A percentile compares a stretch with the other conserved stretches of the same genome.
phyloP scores from a whole-genome alignment of 75 land plant genomes.

The Larix kaempferi region DNA sequence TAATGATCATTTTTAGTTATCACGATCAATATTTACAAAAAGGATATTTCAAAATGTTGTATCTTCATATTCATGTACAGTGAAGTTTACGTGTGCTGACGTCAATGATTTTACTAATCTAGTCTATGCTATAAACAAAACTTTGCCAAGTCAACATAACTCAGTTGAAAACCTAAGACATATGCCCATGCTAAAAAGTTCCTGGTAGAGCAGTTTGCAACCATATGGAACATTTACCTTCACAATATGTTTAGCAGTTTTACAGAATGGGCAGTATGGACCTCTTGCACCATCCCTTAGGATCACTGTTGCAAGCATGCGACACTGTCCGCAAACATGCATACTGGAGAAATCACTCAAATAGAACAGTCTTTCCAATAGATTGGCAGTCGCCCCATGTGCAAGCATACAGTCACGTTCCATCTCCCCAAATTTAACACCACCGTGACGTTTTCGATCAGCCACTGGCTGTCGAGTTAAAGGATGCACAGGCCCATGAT shows the following conservation, averaged over 20 bases:
- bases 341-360: constrained; percentile 70
- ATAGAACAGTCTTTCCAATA: constrained; percentile 76
- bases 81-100: too few relatives aligned
- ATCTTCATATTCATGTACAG: too few relatives aligned
- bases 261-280: constrained; percentile 63
- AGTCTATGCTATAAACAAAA: too few relatives aligned
- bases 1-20: too few relatives aligned
- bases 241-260: constrained; percentile 55
- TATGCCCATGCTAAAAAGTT: constrained; percentile 92
- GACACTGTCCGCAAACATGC: constrained; percentile 64
- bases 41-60: too few relatives aligned
- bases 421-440: constrained; percentile 92
- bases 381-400: constrained; percentile 81
- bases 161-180: constrained; percentile 60
- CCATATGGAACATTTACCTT: constrained; percentile 75
- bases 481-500: constrained; percentile 79
- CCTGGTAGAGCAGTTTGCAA: constrained; percentile 82
- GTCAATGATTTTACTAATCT: too few relatives aligned
- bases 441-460: constrained; percentile 74
- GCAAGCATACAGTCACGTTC: constrained; percentile 87
- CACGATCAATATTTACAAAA: too few relatives aligned
- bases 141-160: constrained; percentile 19
- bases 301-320: constrained; percentile 47
- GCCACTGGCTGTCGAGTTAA: constrained; percentile 83
- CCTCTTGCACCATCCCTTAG: constrained; percentile 31